Percentiles rank a stretch among this genome's conserved stretches.
Conservation (phyloP, 495 filamentous ascomycete species). For the Pyrenula massariospora region DNA sequence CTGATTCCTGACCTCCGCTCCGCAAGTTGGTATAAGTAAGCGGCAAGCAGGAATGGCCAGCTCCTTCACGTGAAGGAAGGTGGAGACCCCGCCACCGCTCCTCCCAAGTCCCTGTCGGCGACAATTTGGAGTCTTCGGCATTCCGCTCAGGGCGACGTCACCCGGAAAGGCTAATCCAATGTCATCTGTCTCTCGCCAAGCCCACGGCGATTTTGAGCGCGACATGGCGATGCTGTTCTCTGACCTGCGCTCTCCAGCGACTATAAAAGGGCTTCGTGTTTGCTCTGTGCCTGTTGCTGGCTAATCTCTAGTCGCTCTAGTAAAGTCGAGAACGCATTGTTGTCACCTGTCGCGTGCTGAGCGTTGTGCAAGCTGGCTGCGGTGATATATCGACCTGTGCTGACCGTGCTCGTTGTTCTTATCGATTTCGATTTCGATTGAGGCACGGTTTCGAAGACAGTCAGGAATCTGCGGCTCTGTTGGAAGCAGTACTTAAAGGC, state of each 20-base stretch:
- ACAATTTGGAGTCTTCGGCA: no score
- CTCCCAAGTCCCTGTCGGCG: not conserved
- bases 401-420: no score
- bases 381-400: not conserved
- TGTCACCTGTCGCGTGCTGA: not conserved
- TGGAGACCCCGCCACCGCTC: not conserved
- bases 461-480: not conserved
- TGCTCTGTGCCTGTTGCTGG: no score
- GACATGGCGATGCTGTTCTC: no score
- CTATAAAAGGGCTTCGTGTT: no score
- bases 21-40: no score
- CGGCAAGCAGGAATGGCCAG: no score
- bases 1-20: no score
- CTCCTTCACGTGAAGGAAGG: no score
- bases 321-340: not conserved
- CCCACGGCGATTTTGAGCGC: not conserved
- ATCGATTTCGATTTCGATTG: no score
- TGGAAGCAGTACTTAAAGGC: not conserved
- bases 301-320: not conserved
- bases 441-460: no score
- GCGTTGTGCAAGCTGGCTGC: not conserved
- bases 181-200: not conserved
- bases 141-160: not conserved
- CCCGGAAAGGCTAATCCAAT: not conserved
- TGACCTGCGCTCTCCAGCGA: no score